These are phyloP conservation scores for Ceratobasidium sp. DNA, from an alignment of 1,284 basidiomycete species.

Conservation along the genomic window DNA sequence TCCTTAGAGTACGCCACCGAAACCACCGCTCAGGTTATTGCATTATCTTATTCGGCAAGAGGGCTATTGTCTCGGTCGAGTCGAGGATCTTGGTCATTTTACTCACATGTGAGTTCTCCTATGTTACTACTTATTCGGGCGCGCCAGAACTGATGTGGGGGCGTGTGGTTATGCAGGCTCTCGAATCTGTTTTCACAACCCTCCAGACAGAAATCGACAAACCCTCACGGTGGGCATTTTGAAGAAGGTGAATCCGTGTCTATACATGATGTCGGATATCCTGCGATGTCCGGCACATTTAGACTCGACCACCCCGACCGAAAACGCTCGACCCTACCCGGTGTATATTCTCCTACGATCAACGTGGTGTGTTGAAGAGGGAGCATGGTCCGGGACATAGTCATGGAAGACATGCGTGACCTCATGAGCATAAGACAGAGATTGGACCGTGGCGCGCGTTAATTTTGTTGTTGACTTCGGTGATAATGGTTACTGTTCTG, in stretches of 20 bases:
- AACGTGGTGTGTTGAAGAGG: conserved; percentile 11
- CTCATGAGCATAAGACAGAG: conserved; percentile 39
- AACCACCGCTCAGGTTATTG: conserved; percentile 20
- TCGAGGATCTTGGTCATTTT: conserved; percentile 45
- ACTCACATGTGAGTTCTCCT: conserved; percentile 39
- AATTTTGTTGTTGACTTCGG: conserved; percentile 26
- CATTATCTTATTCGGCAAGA: conserved; percentile 33
- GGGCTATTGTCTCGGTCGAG: conserved; percentile 31
- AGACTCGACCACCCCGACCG: conserved; percentile 5
- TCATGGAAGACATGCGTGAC: not conserved
- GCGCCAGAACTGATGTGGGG: not conserved
- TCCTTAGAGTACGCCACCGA: conserved; percentile 10
- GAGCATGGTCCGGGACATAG: conserved; percentile 7
- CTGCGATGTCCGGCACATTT: conserved; percentile 3
- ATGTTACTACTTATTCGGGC: not conserved
- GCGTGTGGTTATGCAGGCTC: conserved; percentile 39
- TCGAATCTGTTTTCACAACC: conserved; percentile 47
- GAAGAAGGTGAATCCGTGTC: conserved; percentile 27
- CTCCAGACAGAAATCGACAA: conserved; percentile 30
- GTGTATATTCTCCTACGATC: conserved; percentile 2
- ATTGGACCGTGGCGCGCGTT: conserved; percentile 42
- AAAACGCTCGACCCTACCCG: conserved; percentile 22
- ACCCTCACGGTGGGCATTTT: not conserved
- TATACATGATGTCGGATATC: conserved; percentile 31
- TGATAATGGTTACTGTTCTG: conserved; percentile 31